These are phyloP conservation scores for Adansonia gregorii DNA, from an alignment of 441 rosid genomes.

Conservation along the genomic window DNA sequence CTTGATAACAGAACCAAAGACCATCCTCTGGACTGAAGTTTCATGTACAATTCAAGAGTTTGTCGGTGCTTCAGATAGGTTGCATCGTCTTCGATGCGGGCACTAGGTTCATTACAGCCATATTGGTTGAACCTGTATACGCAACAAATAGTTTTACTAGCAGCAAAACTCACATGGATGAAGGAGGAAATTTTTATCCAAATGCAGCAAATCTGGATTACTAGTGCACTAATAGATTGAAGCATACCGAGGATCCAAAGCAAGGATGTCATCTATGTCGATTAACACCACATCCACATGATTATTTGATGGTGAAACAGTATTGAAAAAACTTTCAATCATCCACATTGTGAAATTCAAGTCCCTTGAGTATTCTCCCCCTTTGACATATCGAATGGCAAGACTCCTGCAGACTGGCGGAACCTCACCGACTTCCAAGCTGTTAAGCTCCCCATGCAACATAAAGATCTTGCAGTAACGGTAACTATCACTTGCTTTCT, in stretches of 20 bases:
- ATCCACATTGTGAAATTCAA: constrained; percentile 48
- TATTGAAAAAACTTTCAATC: constrained; percentile 51
- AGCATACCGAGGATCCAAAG: constrained; percentile 28
- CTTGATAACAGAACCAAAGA: constrained; percentile 63
- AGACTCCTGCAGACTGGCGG: constrained; percentile 59
- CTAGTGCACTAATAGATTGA: constrained; percentile 34
- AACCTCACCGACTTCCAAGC: constrained; percentile 40
- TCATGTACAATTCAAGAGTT: constrained; percentile 43
- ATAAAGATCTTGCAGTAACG: constrained; percentile 55
- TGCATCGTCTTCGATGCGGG: constrained; percentile 44
- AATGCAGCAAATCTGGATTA: neutral
- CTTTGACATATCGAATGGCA: constrained; percentile 45
- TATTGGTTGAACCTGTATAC: constrained; percentile 39
- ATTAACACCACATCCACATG: constrained; percentile 58
- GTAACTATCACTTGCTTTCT: constrained; percentile 39
- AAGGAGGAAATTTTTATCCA: neutral
- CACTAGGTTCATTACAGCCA: constrained; percentile 20
- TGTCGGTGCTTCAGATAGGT: constrained; percentile 43
- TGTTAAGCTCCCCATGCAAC: constrained; percentile 64
- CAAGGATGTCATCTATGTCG: constrained; percentile 60
- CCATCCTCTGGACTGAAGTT: constrained; percentile 66
- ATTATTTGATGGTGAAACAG: constrained; percentile 42
- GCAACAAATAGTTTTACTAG: no score
- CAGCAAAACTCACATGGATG: neutral
- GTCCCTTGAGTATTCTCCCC: constrained; percentile 59